Conservation (phyloP, 1,284 basidiomycete species). For the Takashimella tepidaria region DNA sequence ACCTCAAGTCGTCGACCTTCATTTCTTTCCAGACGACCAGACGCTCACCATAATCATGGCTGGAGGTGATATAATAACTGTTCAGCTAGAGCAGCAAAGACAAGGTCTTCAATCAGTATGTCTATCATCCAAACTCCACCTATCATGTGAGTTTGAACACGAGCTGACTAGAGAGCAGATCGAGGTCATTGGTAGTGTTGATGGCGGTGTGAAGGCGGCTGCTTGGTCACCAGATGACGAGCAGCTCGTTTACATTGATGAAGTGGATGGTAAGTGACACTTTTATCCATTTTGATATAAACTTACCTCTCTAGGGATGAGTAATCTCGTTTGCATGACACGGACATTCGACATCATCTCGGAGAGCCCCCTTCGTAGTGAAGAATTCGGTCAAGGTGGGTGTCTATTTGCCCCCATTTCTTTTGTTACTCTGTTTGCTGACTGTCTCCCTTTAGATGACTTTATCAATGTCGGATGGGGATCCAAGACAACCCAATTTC, state of each 20-base stretch:
- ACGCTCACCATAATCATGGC: conserved; percentile 61
- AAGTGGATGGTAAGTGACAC: conserved; percentile 42
- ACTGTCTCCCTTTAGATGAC: conserved; percentile 56
- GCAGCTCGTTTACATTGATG: conserved; percentile 70
- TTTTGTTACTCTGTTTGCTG: conserved; percentile 6
- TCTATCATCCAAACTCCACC: conserved; percentile 3
- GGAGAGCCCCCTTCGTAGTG: conserved; percentile 65
- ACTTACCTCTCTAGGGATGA: conserved; percentile 54
- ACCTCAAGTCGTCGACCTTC: conserved; percentile 58
- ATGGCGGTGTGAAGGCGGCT: conserved; percentile 74
- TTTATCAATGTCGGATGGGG: conserved; percentile 98
- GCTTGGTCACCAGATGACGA: conserved; percentile 90
- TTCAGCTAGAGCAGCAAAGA: conserved; percentile 52
- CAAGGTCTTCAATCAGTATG: conserved; percentile 49
- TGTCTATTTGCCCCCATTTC: conserved; percentile 4
- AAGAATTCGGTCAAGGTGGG: conserved; percentile 79
- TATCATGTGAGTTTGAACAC: too few relatives aligned
- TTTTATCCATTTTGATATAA: neutral
- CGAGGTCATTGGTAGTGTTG: conserved; percentile 79
- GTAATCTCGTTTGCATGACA: conserved; percentile 83
- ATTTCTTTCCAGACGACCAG: conserved; percentile 62
- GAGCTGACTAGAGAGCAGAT: too few relatives aligned
- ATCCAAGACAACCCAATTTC: conserved; percentile 94
- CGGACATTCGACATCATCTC: conserved; percentile 80
- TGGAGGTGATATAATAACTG: conserved; percentile 70